Evolutionary conservation across 2,329 filamentous ascomycete genomes (phyloP).

Genomic region (Albophoma yamanashiensis): DNA sequence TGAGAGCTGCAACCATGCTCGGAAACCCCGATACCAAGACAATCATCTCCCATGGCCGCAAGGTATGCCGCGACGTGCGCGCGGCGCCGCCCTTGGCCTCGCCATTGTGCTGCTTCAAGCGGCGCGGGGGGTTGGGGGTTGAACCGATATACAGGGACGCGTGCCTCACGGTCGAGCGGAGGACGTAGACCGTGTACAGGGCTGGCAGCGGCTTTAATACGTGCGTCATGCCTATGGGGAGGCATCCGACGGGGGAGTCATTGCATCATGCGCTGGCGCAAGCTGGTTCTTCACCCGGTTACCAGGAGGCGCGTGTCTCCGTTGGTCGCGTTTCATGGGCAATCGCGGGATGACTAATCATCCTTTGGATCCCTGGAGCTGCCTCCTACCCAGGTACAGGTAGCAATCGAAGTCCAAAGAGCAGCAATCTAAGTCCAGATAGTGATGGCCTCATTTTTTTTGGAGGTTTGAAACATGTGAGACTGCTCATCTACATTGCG

Average conservation of each 20-base stretch:
- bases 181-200: conserved; percentile 87
- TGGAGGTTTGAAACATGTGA: background rate
- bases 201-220: conserved; percentile 59
- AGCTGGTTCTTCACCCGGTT: background rate
- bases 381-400: no score
- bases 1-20: conserved; percentile 74
- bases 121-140: conserved; percentile 76
- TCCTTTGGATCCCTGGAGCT: no score
- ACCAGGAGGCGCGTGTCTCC: background rate
- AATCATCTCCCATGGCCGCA: conserved; percentile 88
- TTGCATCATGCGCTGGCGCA: background rate
- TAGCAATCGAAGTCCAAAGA: no score
- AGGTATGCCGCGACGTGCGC: conserved; percentile 54
- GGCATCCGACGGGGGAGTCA: background rate
- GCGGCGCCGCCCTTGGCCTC: conserved; percentile 68
- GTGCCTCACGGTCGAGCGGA: conserved; percentile 69
- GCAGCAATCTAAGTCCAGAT: no score
- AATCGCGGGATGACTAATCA: background rate
- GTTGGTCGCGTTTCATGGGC: background rate
- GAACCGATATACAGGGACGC: conserved; percentile 78
- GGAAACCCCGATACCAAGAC: conserved; percentile 82
- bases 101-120: conserved; percentile 89
- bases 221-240: conserved; percentile 24
- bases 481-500: background rate
- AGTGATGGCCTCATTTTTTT: background rate